A percentile compares a stretch with the other conserved stretches of the same genome.
Evolutionary conservation across 139 green algal species (phyloP).

Genomic region (Trebouxia sp.): DNA sequence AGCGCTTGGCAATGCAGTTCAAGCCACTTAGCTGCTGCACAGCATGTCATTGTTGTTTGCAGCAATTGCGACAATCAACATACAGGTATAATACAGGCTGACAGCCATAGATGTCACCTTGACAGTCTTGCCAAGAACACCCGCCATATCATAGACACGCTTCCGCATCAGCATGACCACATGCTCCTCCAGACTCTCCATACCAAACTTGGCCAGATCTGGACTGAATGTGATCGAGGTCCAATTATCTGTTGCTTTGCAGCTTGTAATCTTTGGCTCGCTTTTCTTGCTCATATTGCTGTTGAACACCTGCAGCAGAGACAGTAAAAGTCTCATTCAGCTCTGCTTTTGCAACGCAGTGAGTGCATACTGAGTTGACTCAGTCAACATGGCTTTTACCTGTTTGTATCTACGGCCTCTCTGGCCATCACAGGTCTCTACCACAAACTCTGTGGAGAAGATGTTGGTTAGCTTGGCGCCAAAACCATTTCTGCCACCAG

Average conservation of each 20-base stretch:
- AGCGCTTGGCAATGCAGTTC: no score
- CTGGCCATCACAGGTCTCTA: conserved; percentile 95
- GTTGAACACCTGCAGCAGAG: conserved; percentile 52
- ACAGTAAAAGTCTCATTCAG: neutral
- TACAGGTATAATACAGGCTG: no score
- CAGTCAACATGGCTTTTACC: neutral
- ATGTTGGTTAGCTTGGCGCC: conserved; percentile 99
- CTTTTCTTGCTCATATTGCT: conserved; percentile 82
- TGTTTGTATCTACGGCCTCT: conserved; percentile 87
- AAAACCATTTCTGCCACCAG: conserved; percentile 98
- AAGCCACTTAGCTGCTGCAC: no score
- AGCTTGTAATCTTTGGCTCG: conserved; percentile 80
- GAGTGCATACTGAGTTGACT: neutral
- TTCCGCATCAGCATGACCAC: conserved; percentile 93
- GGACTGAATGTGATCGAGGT: conserved; percentile 96
- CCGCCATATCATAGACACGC: conserved; percentile 94
- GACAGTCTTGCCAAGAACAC: conserved; percentile 88
- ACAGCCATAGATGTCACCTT: no score
- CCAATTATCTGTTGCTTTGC: conserved; percentile 94
- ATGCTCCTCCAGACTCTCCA: conserved; percentile 65
- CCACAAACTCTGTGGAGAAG: conserved; percentile 95
- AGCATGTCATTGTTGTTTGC: no score
- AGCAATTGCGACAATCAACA: no score
- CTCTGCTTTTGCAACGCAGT: neutral
- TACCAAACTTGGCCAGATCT: conserved; percentile 96